Percentiles rank a stretch among this genome's conserved stretches.
Conservation (phyloP, 768 basidiomycete genomes). For the Termitomyces titanicus region DNA sequence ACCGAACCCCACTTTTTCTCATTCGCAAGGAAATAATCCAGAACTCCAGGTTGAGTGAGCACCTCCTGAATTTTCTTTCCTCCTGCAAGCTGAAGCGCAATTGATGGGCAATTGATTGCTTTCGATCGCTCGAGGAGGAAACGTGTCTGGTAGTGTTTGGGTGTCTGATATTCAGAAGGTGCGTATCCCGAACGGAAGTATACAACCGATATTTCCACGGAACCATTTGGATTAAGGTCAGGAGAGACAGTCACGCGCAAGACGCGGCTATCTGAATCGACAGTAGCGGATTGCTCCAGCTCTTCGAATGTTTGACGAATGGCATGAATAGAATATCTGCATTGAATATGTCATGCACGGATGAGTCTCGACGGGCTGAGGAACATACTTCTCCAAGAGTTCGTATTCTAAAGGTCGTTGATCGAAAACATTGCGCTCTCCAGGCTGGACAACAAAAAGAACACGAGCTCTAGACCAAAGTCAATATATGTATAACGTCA, state of each 20-base stretch:
- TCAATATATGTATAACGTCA: background rate
- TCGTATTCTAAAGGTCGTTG: slow-evolving; percentile 88
- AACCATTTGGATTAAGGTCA: slow-evolving; percentile 26
- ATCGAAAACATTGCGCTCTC: slow-evolving; percentile 94
- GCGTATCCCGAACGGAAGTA: slow-evolving; percentile 92
- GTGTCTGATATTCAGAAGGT: slow-evolving; percentile 73
- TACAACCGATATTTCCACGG: slow-evolving; percentile 75
- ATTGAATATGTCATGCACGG: background rate
- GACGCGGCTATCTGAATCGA: slow-evolving; percentile 43
- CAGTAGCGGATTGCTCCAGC: slow-evolving; percentile 52
- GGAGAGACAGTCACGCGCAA: slow-evolving; percentile 38
- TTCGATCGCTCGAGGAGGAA: slow-evolving; percentile 73
- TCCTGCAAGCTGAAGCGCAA: slow-evolving; percentile 92
- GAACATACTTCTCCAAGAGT: slow-evolving; percentile 66
- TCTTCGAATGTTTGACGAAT: slow-evolving; percentile 75
- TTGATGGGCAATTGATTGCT: slow-evolving; percentile 91
- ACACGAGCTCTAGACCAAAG: slow-evolving; percentile 41
- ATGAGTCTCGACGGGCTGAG: background rate
- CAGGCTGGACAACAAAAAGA: slow-evolving; percentile 85
- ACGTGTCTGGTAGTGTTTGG: slow-evolving; percentile 66
- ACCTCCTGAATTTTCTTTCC: slow-evolving; percentile 95
- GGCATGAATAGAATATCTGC: slow-evolving; percentile 70
- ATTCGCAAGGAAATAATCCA: slow-evolving; percentile 67
- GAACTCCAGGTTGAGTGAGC: slow-evolving; percentile 64
- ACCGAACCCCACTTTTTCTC: slow-evolving; percentile 30